phyloP scores from a whole-genome alignment of 148 eudicot species.

The Heliamphora exappendiculata region DNA sequence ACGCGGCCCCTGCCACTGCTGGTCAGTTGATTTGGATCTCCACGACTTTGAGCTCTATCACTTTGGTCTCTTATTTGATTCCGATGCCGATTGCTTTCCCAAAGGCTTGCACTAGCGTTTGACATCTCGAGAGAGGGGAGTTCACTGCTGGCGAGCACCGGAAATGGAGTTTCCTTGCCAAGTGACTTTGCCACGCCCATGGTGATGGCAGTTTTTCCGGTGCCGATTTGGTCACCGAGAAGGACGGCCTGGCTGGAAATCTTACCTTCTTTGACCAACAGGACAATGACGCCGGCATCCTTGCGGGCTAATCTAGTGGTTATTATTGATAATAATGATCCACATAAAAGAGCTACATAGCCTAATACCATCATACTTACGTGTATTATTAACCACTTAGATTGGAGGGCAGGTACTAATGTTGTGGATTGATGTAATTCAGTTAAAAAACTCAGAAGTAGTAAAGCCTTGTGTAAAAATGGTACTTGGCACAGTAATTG shows the following conservation, averaged over 20 bases:
- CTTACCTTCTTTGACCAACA: constrained; percentile 82
- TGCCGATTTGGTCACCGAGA: constrained; percentile 91
- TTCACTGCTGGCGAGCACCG: constrained; percentile 83
- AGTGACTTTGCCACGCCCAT: constrained; percentile 94
- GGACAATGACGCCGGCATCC: constrained; percentile 93
- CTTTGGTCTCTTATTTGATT: constrained; percentile 84
- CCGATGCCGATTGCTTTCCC: constrained; percentile 73
- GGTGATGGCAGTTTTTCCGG: constrained; percentile 95
- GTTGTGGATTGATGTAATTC: background rate
- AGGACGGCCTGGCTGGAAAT: constrained; percentile 92
- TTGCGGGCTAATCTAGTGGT: no score
- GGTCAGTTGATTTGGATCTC: constrained; percentile 79
- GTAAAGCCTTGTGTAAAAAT: background rate
- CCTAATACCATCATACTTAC: no score
- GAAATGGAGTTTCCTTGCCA: constrained; percentile 77
- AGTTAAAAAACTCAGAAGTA: background rate
- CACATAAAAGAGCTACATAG: no score
- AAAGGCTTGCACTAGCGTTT: constrained; percentile 84
- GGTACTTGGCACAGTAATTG: no score
- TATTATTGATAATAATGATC: no score
- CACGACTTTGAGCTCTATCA: constrained; percentile 84
- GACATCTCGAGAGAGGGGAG: constrained; percentile 90
- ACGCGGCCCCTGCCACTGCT: constrained; percentile 55
- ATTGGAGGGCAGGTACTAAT: background rate
- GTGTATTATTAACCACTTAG: background rate